A percentile compares a stretch with the other conserved stretches of the same genome.
Evolutionary conservation across 495 filamentous ascomycete genomes (phyloP).

Genomic region (Podospora anserina): DNA sequence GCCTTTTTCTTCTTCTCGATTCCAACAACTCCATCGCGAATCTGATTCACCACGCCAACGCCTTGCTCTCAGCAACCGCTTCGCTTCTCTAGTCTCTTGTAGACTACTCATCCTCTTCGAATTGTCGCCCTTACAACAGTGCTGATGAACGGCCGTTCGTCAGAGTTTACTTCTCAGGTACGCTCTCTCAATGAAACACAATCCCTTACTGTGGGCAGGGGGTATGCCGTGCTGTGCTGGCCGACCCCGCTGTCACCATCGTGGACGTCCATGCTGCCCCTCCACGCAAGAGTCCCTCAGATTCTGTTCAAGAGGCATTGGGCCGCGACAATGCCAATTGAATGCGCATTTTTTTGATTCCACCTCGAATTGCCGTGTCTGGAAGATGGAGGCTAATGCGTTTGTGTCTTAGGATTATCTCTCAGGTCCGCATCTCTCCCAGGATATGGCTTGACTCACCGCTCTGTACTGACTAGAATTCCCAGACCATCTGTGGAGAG

Average conservation of each 20-base stretch:
- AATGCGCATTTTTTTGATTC: neutral
- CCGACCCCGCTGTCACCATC: conserved; percentile 11
- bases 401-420: conserved; percentile 73
- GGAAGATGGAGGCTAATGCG: conserved; percentile 32
- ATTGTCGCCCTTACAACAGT: conserved; percentile 45
- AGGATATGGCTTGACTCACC: conserved; percentile 41
- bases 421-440: conserved; percentile 62
- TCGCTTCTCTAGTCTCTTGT: conserved; percentile 11
- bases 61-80: neutral
- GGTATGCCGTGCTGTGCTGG: neutral
- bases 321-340: conserved; percentile 1
- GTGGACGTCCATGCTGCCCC: neutral
- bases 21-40: neutral
- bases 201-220: neutral
- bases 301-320: neutral
- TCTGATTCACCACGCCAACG: conserved; percentile 7
- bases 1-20: conserved; percentile 11
- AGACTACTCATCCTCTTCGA: conserved; percentile 19
- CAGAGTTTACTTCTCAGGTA: conserved; percentile 97
- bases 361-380: conserved; percentile 8
- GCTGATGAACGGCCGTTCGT: conserved; percentile 93
- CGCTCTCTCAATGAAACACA: conserved; percentile 5
- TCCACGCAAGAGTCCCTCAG: neutral
- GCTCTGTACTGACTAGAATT: conserved; percentile 40
- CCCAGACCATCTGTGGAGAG: conserved; percentile 97